Conservation (phyloP, 129 eudicot species). For the Saussurea involucrata region DNA sequence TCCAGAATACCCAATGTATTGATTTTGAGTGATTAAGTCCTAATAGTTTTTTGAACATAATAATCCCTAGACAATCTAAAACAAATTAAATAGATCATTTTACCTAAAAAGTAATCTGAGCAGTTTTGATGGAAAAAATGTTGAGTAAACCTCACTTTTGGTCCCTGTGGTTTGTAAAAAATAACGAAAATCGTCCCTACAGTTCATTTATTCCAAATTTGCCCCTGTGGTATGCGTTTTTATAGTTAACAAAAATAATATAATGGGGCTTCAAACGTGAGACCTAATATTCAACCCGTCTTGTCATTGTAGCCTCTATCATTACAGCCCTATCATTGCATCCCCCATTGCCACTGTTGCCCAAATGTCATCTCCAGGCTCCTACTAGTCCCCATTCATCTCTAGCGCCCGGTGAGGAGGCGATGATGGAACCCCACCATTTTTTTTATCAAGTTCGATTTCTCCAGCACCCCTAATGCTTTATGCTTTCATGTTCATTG, state of each 20-base stretch:
- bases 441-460: too few relatives aligned
- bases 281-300: not conserved
- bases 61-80: not conserved
- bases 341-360: not conserved
- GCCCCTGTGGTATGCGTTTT: too few relatives aligned
- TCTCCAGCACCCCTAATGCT: too few relatives aligned
- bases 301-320: not conserved
- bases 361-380: not conserved
- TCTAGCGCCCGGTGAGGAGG: not conserved
- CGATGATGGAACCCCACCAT: not conserved
- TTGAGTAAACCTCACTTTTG: too few relatives aligned
- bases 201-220: too few relatives aligned
- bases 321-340: not conserved
- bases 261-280: not conserved
- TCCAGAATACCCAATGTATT: not conserved
- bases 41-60: too few relatives aligned
- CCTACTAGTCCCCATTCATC: not conserved
- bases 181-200: too few relatives aligned
- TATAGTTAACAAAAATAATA: not conserved
- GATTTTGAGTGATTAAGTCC: not conserved
- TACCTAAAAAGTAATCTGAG: too few relatives aligned
- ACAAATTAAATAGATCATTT: not conserved
- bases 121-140: not conserved
- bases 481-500: too few relatives aligned
- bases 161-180: too few relatives aligned